Percentiles rank a stretch among this genome's conserved stretches.
Conservation (phyloP, 164 flowering plant genomes). For the Litsea cubeba region DNA sequence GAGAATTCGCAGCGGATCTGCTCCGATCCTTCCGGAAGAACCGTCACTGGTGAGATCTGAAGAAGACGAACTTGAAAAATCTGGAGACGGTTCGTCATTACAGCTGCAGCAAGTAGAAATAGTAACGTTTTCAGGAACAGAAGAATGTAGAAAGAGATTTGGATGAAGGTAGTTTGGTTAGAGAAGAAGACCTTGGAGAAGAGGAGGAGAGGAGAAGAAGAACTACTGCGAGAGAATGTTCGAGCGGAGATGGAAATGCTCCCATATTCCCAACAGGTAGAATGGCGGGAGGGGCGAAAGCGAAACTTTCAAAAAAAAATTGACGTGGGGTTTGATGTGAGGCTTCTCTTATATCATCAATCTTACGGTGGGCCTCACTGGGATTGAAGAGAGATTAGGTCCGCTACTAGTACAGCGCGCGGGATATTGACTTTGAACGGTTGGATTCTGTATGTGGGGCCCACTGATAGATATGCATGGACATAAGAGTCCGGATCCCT, state of each 20-base stretch:
- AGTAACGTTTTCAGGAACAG: background rate
- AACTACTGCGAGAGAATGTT: background rate
- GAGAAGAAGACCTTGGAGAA: slow-evolving; percentile 1
- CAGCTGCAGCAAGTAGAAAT: background rate
- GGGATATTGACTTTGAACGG: no score
- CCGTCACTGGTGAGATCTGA: background rate
- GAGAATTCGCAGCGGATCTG: background rate
- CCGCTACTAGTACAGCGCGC: no score
- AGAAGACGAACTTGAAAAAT: background rate
- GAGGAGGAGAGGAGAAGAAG: background rate
- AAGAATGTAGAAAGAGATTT: background rate
- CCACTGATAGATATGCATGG: no score
- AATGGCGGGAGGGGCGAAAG: background rate
- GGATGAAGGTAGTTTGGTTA: background rate
- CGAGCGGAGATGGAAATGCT: slow-evolving; percentile 2
- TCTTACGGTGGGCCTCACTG: background rate
- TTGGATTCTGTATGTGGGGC: no score
- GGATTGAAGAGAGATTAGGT: no score
- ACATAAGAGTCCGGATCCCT: no score
- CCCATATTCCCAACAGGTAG: background rate
- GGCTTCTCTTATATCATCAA: background rate
- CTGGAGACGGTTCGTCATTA: background rate
- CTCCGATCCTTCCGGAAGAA: background rate
- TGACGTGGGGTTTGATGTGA: background rate
- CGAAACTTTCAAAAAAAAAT: background rate